Base-by-base conservation (phyloP, 768 basidiomycete genomes). In the Psilocybe azurescens region DNA sequence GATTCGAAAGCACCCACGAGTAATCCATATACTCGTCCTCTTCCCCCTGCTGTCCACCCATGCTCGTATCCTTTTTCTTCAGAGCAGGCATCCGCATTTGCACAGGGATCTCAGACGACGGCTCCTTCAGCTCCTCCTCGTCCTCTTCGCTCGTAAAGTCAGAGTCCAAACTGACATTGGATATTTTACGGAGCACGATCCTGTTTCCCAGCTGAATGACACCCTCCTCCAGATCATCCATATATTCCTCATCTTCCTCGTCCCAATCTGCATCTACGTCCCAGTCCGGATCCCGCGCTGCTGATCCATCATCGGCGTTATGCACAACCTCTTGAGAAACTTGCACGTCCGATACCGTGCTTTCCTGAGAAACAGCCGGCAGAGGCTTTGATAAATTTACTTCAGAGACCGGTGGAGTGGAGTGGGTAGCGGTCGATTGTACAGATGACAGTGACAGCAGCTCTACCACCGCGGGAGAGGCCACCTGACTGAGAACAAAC, bases 1-100 rank as follows among this genome's bases (percentile, higher is more conserved):
- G 59, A 41, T 65, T 60, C 28, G 63, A 53, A 18, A 69, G 56
- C n/a, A 67, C 50, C 62, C 65, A 70, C n/a, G 65, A 60, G 56
- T 68, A 65, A 50, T 60, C 67, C 36, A 52, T 58, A 16, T 64
- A 28, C 16, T 56, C 62, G 20, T 67, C 60, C 39, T 67, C 63
- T 16, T 65, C 63, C 24, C 24, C 24, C 24, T 24, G 24, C 24
- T 24, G 24, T 24, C 24, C 24, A 24, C 24, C 24, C 11, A 36
- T 36, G 33, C 11, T 36, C 33, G 11, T 36, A 36, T 61, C 58
- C 36, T 20, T 54, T 6, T 18, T 28, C 32, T 30, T 13, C 14
- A 20, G 46, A 6, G 29, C 10, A 39, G 36, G 11, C 33, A 38
- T 24, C 24, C 24, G 24, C 24, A 24, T 24, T 24, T 24, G 24